Evolutionary conservation across 129 eudicot genomes (phyloP).

Genomic region (Chrysanthemum lavandulifolium): DNA sequence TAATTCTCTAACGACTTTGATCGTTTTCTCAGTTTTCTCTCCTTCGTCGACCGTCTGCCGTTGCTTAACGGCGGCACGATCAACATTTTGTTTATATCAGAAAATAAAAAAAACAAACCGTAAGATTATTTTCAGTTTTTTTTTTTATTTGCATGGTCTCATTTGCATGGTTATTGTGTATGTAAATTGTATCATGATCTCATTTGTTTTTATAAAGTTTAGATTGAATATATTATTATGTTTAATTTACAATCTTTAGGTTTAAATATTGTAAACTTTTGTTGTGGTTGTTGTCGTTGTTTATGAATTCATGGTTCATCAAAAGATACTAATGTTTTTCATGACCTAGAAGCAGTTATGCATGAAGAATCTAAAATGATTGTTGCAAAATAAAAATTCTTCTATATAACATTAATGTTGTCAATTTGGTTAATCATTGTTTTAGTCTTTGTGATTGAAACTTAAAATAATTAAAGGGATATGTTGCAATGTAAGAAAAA

Average conservation of each 20-base stretch:
- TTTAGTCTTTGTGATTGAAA: too few relatives aligned
- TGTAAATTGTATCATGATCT: not conserved
- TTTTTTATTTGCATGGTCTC: not conserved
- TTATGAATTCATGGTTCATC: not conserved
- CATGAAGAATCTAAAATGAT: too few relatives aligned
- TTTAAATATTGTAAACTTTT: too few relatives aligned
- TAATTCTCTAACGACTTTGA: slow-evolving; percentile 25
- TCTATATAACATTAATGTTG: too few relatives aligned
- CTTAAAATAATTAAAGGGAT: too few relatives aligned
- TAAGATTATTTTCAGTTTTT: not conserved
- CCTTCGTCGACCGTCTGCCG: slow-evolving; percentile 64
- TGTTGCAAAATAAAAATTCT: too few relatives aligned
- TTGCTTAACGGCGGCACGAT: slow-evolving; percentile 45
- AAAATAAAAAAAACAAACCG: not conserved
- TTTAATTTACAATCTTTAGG: too few relatives aligned
- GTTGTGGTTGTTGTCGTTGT: not conserved
- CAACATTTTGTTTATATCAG: not conserved
- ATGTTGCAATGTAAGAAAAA: too few relatives aligned
- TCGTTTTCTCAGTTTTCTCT: slow-evolving; percentile 33
- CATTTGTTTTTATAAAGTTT: not conserved
- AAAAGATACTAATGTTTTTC: too few relatives aligned
- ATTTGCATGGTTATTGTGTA: not conserved
- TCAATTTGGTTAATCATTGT: too few relatives aligned
- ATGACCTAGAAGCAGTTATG: too few relatives aligned
- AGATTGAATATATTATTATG: too few relatives aligned